Evolutionary conservation across 441 rosid species (phyloP).

Genomic region (Gossypium schwendimanii): DNA sequence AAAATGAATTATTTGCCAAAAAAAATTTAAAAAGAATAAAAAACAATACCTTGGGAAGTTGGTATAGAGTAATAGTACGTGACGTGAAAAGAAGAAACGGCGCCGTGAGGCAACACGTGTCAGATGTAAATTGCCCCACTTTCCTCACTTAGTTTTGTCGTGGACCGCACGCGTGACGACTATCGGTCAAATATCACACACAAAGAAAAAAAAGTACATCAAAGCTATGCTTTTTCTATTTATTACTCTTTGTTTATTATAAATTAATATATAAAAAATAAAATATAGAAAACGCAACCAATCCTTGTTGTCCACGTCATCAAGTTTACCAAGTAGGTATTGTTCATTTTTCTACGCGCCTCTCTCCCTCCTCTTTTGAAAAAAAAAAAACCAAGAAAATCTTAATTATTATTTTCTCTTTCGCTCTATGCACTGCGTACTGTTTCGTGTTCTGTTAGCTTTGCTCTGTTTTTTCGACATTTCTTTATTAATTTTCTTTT

Average conservation of each 20-base stretch:
- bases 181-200: constrained; percentile 55
- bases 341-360: not conserved
- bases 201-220: constrained; percentile 28
- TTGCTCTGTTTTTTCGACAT: constrained; percentile 29
- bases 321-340: constrained; percentile 46
- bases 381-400: not conserved
- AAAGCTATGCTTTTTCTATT: constrained; percentile 1
- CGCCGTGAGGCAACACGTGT: constrained; percentile 10
- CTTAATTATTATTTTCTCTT: constrained; percentile 2
- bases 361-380: constrained; percentile 15
- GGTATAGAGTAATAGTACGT: not conserved
- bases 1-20: not conserved
- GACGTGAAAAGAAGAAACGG: not conserved
- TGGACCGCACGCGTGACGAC: constrained; percentile 61
- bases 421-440: constrained; percentile 22
- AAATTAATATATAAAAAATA: not conserved
- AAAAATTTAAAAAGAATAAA: not conserved
- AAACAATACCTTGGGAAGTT: not conserved
- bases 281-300: not conserved
- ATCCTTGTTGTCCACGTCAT: constrained; percentile 44
- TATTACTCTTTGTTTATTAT: not conserved
- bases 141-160: constrained; percentile 37
- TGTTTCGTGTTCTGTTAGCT: constrained; percentile 62
- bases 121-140: not conserved
- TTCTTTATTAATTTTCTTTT: constrained; percentile 5